phyloP scores from a whole-genome alignment of 2,329 filamentous ascomycete species.

The Diaporthe capsici region DNA sequence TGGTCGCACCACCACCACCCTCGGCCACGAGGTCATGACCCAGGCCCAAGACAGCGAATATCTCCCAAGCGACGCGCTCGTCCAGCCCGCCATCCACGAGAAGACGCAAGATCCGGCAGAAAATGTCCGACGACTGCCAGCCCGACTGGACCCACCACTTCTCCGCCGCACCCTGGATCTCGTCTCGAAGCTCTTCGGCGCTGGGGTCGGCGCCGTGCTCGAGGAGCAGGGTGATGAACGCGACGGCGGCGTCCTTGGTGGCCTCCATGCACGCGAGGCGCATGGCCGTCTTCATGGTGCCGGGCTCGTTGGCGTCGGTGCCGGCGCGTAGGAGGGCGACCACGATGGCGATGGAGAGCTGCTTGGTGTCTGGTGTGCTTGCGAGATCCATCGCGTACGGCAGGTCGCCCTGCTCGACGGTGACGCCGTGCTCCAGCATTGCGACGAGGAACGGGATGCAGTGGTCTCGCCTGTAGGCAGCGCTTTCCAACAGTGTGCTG shows the following conservation, averaged over 20 bases:
- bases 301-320: not conserved
- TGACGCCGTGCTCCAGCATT: not conserved
- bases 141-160: not conserved
- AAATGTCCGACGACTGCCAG: not conserved
- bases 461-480: not conserved
- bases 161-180: not conserved
- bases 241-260: not conserved
- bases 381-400: not conserved
- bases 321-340: not conserved
- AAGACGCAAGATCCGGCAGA: not conserved
- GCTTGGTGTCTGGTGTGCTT: accelerated
- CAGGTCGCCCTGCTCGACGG: not conserved
- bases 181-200: not conserved
- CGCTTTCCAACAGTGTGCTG: accelerated
- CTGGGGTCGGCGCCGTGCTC: slow-evolving; percentile 1
- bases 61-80: not conserved
- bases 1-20: not conserved
- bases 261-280: not conserved
- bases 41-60: not conserved
- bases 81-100: not conserved
- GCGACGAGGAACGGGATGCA: not conserved
- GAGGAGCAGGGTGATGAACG: not conserved
- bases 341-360: not conserved
- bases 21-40: not conserved
- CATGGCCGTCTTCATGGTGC: not conserved